Percentiles rank a stretch among this genome's conserved stretches.
Evolutionary conservation across 176 grass and related monocot species (phyloP).

Genomic region (Oryza longistaminata): DNA sequence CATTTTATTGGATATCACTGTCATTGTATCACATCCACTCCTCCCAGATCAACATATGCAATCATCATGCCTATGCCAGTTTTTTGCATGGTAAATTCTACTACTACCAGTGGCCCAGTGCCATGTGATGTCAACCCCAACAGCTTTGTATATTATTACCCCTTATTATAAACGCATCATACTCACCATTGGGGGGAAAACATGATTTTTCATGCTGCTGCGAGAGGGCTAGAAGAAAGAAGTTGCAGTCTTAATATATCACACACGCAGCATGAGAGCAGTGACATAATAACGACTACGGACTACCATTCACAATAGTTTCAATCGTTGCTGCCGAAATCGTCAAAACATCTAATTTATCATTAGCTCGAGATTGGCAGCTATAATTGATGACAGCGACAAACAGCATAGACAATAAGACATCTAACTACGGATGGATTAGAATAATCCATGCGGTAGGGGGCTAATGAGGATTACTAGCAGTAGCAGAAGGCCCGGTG

Average conservation of each 20-base stretch:
- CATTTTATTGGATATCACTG: background rate
- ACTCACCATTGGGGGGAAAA: background rate
- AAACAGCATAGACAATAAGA: background rate
- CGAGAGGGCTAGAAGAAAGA: background rate
- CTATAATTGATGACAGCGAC: conserved; percentile 16
- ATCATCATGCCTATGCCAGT: background rate
- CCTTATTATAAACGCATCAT: background rate
- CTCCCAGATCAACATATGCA: conserved; percentile 14
- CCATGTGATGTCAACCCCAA: background rate
- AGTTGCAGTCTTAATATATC: background rate
- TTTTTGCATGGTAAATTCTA: background rate
- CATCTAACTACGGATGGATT: conserved; percentile 29
- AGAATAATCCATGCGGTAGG: background rate
- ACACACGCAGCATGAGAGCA: background rate
- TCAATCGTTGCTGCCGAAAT: conserved; percentile 22
- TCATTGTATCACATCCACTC: background rate
- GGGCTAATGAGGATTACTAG: conserved; percentile 31
- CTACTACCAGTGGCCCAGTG: background rate
- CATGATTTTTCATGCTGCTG: background rate
- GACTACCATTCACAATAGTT: conserved; percentile 30
- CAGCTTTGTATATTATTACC: background rate
- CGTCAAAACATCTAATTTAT: conserved; percentile 11
- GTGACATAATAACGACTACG: background rate
- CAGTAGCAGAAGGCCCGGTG: conserved; percentile 25
- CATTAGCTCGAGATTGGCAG: conserved; percentile 11